phyloP scores from a whole-genome alignment of 208 protist genomes.

The Trypanosoma brucei region DNA sequence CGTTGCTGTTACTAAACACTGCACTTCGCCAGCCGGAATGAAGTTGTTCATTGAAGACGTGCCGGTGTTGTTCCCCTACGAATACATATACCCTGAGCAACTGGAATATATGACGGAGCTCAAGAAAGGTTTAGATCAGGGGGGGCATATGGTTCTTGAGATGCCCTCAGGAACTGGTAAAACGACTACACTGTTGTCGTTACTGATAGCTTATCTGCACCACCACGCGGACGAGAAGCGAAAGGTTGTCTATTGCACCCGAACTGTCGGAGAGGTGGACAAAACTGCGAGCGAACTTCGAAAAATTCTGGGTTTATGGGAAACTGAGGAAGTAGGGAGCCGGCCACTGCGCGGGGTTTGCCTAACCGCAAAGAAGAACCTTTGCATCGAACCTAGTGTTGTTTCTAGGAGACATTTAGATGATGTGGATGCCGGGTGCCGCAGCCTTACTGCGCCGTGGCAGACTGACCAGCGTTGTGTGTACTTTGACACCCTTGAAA shows the following conservation, averaged over 20 bases:
- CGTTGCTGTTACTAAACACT: too few relatives aligned
- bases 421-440: constrained; percentile 94
- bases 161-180: constrained; percentile 99
- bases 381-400: constrained; percentile 95
- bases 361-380: constrained; percentile 91
- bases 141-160: constrained; percentile 96
- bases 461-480: constrained; percentile 53
- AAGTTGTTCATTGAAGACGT: constrained; percentile 96
- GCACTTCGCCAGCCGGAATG: constrained; percentile 43
- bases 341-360: constrained; percentile 75
- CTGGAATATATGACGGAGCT: constrained; percentile 98
- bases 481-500: constrained; percentile 81
- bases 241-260: constrained; percentile 99
- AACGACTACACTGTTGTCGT: constrained; percentile 97
- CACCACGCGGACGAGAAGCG: constrained; percentile 88
- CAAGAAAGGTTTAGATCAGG: constrained; percentile 90
- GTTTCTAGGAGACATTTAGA: constrained; percentile 49
- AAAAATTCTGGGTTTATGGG: constrained; percentile 78
- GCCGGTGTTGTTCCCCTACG: constrained; percentile 97
- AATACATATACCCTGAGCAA: constrained; percentile 99
- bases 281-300: constrained; percentile 95
- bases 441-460: constrained; percentile 93
- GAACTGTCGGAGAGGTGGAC: constrained; percentile 98
- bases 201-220: constrained; percentile 94
- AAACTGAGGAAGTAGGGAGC: constrained; percentile 41